Conservation (phyloP, 768 basidiomycete genomes). For the Multifurca ochricompacta region DNA sequence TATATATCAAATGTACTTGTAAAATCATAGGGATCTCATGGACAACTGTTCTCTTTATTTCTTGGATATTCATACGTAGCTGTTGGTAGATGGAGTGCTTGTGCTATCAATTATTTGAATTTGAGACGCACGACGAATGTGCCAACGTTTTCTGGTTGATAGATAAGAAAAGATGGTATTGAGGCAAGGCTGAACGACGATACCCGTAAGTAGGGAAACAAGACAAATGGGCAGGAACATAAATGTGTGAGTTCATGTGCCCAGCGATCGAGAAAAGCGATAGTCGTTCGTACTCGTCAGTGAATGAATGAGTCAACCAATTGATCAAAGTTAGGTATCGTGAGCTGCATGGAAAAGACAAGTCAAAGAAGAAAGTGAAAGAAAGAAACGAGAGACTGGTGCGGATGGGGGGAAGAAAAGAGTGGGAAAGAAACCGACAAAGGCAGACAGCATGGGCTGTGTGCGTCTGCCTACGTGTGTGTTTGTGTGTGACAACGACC, state of each 20-base stretch:
- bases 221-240: neutral
- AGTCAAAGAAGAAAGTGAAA: neutral
- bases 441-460: neutral
- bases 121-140: neutral
- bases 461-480: neutral
- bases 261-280: neutral
- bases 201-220: neutral
- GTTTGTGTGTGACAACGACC: neutral
- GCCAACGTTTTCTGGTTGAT: no score
- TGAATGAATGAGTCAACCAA: neutral
- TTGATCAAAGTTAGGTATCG: neutral
- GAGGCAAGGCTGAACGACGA: neutral
- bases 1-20: neutral
- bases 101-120: neutral
- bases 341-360: neutral
- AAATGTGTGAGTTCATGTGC: neutral
- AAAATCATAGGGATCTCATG: constrained; percentile 5
- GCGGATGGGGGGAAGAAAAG: neutral
- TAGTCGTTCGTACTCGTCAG: neutral
- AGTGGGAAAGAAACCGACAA: neutral
- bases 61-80: neutral
- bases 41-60: neutral
- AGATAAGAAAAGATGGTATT: neutral
- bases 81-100: neutral
- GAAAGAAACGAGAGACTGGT: neutral